A percentile compares a stretch with the other conserved stretches of the same genome.
Conservation (phyloP, 1,284 basidiomycete species). For the Apiotrichum domesticum region DNA sequence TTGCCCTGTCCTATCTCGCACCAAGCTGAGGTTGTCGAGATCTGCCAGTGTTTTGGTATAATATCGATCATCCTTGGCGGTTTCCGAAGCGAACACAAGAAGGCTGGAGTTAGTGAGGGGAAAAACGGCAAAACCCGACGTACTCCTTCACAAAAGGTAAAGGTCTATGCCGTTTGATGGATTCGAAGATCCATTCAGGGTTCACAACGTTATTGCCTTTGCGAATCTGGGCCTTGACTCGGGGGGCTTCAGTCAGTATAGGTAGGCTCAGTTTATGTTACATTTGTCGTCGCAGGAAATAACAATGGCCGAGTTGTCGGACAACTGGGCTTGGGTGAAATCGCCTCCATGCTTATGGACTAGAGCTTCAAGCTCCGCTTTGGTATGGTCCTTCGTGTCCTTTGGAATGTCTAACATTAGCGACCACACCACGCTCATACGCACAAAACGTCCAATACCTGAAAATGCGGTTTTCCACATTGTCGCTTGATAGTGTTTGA, state of each 20-base stretch:
- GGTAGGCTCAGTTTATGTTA: conserved; percentile 12
- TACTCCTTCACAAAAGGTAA: conserved; percentile 65
- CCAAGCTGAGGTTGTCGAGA: conserved; percentile 25
- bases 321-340: conserved; percentile 54
- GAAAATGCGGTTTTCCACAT: conserved; percentile 62
- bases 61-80: conserved; percentile 29
- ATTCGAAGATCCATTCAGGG: conserved; percentile 74
- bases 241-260: conserved; percentile 24
- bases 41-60: conserved; percentile 33
- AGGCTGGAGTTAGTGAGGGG: conserved; percentile 24
- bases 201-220: conserved; percentile 61
- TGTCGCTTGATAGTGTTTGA: conserved; percentile 56
- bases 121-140: conserved; percentile 4
- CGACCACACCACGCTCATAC: conserved; percentile 28
- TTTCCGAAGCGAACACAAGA: conserved; percentile 39
- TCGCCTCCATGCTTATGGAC: conserved; percentile 71
- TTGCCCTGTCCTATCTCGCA: conserved; percentile 25
- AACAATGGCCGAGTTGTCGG: conserved; percentile 52
- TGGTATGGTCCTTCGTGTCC: conserved; percentile 47
- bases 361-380: conserved; percentile 41
- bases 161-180: conserved; percentile 55
- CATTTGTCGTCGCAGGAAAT: conserved; percentile 41
- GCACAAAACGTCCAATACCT: conserved; percentile 69
- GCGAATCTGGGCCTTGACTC: conserved; percentile 51
- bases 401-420: conserved; percentile 56